phyloP scores from a whole-genome alignment of 257 asterid species.

The Jaltomata sinuosa region DNA sequence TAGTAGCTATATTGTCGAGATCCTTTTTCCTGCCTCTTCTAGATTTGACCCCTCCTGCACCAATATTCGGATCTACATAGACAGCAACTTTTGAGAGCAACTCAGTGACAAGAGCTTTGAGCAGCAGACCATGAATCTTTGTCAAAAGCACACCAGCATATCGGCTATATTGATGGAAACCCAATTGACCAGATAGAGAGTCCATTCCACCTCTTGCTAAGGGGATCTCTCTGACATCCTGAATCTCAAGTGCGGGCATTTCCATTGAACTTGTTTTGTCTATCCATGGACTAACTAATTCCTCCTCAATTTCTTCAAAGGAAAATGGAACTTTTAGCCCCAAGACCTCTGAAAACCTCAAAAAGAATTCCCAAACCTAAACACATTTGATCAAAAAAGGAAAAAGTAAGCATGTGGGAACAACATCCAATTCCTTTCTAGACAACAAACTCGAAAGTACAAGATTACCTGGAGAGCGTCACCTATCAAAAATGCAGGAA shows the following conservation, averaged over 20 bases:
- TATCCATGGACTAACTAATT: conserved; percentile 65
- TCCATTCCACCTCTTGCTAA: conserved; percentile 20
- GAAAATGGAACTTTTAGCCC: conserved; percentile 62
- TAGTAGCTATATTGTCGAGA: conserved; percentile 47
- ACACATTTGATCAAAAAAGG: conserved; percentile 6
- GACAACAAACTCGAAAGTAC: not conserved
- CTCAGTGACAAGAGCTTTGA: conserved; percentile 66
- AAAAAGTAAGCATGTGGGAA: conserved; percentile 15
- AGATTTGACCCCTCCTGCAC: conserved; percentile 65
- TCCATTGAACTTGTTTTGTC: conserved; percentile 31
- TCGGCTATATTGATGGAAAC: conserved; percentile 18
- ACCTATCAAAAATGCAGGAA: conserved; percentile 72
- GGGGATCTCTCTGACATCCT: conserved; percentile 20
- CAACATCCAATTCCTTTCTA: not conserved
- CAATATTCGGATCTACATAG: conserved; percentile 62
- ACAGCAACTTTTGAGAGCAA: conserved; percentile 71
- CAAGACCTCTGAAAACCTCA: conserved; percentile 69
- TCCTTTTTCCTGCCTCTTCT: conserved; percentile 83
- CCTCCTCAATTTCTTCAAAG: conserved; percentile 70
- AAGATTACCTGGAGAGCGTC: conserved; percentile 75
- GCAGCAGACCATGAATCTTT: conserved; percentile 44
- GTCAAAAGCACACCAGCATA: conserved; percentile 52
- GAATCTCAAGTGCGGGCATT: conserved; percentile 20
- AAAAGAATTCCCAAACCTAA: conserved; percentile 81
- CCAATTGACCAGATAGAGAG: conserved; percentile 30